Base-by-base conservation (phyloP, 768 basidiomycete species). In the Tremella yokohamensis region DNA sequence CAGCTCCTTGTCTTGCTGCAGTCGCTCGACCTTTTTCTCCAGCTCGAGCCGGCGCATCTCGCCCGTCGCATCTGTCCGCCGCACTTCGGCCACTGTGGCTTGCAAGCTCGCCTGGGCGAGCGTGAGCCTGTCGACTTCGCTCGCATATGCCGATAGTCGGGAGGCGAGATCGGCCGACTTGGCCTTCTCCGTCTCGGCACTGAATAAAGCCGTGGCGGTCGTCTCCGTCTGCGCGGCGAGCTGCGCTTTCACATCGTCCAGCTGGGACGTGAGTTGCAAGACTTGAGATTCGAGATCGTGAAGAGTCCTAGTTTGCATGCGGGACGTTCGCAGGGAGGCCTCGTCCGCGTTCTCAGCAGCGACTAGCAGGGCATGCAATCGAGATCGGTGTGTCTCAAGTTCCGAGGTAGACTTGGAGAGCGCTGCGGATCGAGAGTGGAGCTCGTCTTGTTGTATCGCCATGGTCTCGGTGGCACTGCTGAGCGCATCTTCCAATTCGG, bases 111-210 rank as follows among this genome's bases (percentile, higher is more conserved):
- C 61, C 49, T 72, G 64, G 8, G 54, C 38, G n/a, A 72, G 25
- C 34, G 59, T 64, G 26, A 72, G 45, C 25, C 61, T 48, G 49
- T 72, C 65, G 34, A 72, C 66, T 52, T 69, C 70, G 20, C 38
- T n/a, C 9, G 65, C 29, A 44, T 65, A 72, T 3, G 60, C 47
- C 8, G 49, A 20, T 8, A 72, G 50, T 2, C 67, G 52, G 22
- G 65, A 66, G 34, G 44, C 52, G 4, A 53, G 20, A 39, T 66
- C 67, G 16, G 37, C 50, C 4, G 58, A 22, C 11, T 37, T 49
- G 20, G 60, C 51, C 34, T 61, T 62, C 38, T 60, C 58, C 52
- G 54, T 52, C 38, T 72, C 67, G 9, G 49, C 49, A 24, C 61
- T 54, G 45, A 56, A 26, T 8, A 72, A 20, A 1, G 64, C 64